These are phyloP conservation scores for Pseudoscleropodium purum DNA, from an alignment of 225 moss, liverwort and hornwort genomes.

Conservation along the genomic window DNA sequence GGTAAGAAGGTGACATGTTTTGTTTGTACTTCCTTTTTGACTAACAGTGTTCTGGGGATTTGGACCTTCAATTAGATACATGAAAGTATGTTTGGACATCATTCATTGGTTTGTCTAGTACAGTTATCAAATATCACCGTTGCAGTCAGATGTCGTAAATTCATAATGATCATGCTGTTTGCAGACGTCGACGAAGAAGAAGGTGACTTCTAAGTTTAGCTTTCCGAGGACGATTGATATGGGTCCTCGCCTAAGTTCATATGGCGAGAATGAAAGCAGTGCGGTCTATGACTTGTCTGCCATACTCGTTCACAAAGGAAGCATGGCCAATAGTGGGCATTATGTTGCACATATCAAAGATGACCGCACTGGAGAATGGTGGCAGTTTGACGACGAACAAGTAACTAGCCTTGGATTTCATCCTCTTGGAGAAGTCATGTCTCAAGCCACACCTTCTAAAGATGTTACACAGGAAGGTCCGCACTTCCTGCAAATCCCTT, in stretches of 20 bases:
- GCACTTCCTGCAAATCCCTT: neutral
- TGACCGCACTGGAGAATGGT: conserved; percentile 87
- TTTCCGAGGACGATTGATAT: conserved; percentile 88
- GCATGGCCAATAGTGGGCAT: conserved; percentile 96
- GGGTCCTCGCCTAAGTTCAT: conserved; percentile 56
- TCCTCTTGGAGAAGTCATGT: conserved; percentile 70
- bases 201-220: conserved; percentile 94
- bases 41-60: neutral
- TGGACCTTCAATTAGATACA: neutral
- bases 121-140: neutral
- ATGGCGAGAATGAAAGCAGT: conserved; percentile 21
- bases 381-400: conserved; percentile 99
- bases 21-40: neutral
- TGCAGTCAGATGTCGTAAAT: neutral
- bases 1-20: conserved; percentile 34
- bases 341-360: conserved; percentile 98
- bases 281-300: conserved; percentile 83
- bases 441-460: conserved; percentile 38
- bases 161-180: neutral
- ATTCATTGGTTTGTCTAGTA: neutral
- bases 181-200: conserved; percentile 98
- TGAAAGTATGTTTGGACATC: neutral
- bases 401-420: conserved; percentile 92
- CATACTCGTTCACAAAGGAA: conserved; percentile 93
- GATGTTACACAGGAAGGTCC: conserved; percentile 49